phyloP scores from a whole-genome alignment of 768 basidiomycete genomes.

The Hortiboletus flavorubellus region DNA sequence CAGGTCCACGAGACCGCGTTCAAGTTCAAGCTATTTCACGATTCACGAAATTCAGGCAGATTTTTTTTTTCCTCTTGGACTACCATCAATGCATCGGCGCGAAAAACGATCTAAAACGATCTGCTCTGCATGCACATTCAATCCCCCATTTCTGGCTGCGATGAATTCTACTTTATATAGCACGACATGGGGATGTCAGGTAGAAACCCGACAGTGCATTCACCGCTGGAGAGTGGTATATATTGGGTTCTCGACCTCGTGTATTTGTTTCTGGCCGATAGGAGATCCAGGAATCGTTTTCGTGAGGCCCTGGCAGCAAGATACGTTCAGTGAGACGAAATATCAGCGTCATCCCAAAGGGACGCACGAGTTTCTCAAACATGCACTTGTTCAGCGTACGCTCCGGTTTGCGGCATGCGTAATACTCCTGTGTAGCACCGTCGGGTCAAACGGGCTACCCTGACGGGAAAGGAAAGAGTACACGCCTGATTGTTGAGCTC shows the following conservation, averaged over 20 bases:
- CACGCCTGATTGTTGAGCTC: slow-evolving; percentile 92
- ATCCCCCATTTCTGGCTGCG: background rate
- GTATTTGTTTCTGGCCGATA: slow-evolving; percentile 75
- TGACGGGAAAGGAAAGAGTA: slow-evolving; percentile 7
- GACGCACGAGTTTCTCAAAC: slow-evolving; percentile 90
- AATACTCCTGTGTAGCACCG: slow-evolving; percentile 63
- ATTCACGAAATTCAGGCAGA: background rate
- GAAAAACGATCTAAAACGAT: background rate
- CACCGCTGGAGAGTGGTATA: slow-evolving; percentile 85
- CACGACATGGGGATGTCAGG: slow-evolving; percentile 1
- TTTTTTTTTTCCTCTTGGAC: background rate
- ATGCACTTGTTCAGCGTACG: slow-evolving; percentile 88
- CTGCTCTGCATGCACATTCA: background rate
- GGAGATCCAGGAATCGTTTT: slow-evolving; percentile 92
- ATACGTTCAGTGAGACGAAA: background rate
- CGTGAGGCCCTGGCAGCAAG: slow-evolving; percentile 65
- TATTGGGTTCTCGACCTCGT: slow-evolving; percentile 84
- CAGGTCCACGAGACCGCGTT: background rate
- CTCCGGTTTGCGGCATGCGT: slow-evolving; percentile 86
- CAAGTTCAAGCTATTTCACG: background rate
- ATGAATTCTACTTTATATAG: slow-evolving; percentile 22
- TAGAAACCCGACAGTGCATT: slow-evolving; percentile 4
- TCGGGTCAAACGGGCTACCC: background rate
- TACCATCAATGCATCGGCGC: background rate
- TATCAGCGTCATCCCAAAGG: background rate